Conservation (phyloP, 2,329 filamentous ascomycete species). For the Penicillium psychrosexuale region DNA sequence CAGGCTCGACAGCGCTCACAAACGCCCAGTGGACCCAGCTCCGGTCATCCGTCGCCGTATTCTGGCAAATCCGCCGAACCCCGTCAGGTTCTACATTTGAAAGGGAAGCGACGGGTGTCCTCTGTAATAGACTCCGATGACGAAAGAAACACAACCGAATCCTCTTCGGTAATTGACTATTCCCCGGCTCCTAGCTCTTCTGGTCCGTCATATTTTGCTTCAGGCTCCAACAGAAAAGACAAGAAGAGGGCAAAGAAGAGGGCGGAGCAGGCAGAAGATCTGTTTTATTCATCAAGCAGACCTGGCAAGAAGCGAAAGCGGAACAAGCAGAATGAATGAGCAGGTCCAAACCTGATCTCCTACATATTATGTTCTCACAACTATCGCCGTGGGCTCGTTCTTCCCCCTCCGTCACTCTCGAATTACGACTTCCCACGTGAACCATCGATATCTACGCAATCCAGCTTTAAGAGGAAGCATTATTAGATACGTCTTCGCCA, state of each 20-base stretch:
- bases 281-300: background rate
- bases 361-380: background rate
- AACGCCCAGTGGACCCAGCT: background rate
- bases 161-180: background rate
- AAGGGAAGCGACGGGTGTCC: background rate
- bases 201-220: background rate
- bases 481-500: background rate
- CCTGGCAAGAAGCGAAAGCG: conserved; percentile 1
- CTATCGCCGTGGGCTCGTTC: background rate
- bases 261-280: background rate
- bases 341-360: background rate
- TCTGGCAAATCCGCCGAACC: background rate
- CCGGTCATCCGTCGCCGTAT: background rate
- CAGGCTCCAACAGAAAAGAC: conserved; percentile 7
- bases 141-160: background rate
- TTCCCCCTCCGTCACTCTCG: background rate
- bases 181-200: background rate
- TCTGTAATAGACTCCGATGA: background rate
- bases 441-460: background rate
- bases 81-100: background rate
- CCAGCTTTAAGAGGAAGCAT: background rate
- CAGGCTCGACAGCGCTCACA: background rate
- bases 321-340: conserved; percentile 4
- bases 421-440: background rate
- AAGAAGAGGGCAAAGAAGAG: conserved; percentile 16